Conservation (phyloP, 164 flowering plant species). For the Stephania yunnanensis region DNA sequence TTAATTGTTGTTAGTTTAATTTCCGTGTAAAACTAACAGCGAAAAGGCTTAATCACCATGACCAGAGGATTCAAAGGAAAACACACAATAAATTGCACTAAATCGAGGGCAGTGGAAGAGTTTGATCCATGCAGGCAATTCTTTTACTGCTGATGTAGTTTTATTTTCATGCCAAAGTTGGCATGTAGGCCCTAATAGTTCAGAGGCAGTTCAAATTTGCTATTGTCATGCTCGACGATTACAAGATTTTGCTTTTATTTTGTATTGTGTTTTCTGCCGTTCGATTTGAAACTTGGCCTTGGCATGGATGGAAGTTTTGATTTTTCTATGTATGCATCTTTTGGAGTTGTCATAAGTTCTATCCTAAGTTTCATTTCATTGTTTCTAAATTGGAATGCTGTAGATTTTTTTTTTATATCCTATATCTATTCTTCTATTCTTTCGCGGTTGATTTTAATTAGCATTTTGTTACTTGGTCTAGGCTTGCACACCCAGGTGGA, state of each 20-base stretch:
- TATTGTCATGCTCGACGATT: neutral
- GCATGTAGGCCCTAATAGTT: too few species aligned
- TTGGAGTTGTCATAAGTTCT: neutral
- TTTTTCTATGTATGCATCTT: neutral
- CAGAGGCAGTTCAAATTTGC: neutral
- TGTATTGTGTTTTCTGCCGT: neutral
- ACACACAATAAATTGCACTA: too few species aligned
- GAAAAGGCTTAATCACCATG: too few species aligned
- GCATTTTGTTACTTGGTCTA: conserved; percentile 16
- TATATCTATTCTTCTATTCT: neutral
- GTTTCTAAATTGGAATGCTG: neutral
- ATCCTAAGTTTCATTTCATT: neutral
- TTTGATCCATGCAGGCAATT: neutral
- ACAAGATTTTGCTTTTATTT: neutral
- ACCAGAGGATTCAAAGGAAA: too few species aligned
- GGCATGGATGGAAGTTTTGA: neutral
- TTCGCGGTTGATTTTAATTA: neutral
- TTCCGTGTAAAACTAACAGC: too few species aligned
- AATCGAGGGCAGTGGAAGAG: neutral
- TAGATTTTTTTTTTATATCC: neutral
- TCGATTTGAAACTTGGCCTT: neutral
- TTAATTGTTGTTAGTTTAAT: too few species aligned
- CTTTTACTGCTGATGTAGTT: too few species aligned
- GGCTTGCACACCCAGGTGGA: conserved; percentile 93
- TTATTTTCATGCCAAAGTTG: too few species aligned